Evolutionary conservation across 2,329 filamentous ascomycete genomes (phyloP).

Genomic region (Diaporthe sp.): DNA sequence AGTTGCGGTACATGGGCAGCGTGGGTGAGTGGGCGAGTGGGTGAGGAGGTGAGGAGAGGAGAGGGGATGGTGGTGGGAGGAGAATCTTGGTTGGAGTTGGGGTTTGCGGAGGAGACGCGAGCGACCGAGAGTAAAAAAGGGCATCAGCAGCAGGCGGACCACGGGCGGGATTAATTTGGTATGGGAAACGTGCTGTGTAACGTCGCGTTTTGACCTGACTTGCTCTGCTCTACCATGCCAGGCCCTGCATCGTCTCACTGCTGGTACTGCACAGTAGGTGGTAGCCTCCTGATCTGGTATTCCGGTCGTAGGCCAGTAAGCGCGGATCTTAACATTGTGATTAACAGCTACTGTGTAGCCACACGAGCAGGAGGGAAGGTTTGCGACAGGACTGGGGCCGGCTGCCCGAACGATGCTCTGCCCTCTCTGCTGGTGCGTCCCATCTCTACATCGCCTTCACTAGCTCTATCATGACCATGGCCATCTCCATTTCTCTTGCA

Average conservation of each 20-base stretch:
- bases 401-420: neutral
- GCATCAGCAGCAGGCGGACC: neutral
- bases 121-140: neutral
- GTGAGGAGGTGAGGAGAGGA: neutral
- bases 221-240: neutral
- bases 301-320: neutral
- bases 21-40: neutral
- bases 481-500: neutral
- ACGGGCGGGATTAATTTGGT: neutral
- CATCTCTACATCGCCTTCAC: neutral
- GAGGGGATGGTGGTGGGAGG: neutral
- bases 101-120: neutral
- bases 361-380: neutral
- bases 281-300: neutral
- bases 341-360: neutral
- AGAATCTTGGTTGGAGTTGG: constrained; percentile 15
- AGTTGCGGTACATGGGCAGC: neutral
- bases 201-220: neutral
- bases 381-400: neutral
- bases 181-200: neutral
- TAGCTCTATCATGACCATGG: neutral
- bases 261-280: neutral
- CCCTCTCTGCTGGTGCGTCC: neutral
- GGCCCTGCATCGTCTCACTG: neutral
- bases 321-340: neutral